Evolutionary conservation across 495 filamentous ascomycete genomes (phyloP), one percentile per base, ranked within the genome.

Genomic region (Cladorrhinum samala): DNA sequence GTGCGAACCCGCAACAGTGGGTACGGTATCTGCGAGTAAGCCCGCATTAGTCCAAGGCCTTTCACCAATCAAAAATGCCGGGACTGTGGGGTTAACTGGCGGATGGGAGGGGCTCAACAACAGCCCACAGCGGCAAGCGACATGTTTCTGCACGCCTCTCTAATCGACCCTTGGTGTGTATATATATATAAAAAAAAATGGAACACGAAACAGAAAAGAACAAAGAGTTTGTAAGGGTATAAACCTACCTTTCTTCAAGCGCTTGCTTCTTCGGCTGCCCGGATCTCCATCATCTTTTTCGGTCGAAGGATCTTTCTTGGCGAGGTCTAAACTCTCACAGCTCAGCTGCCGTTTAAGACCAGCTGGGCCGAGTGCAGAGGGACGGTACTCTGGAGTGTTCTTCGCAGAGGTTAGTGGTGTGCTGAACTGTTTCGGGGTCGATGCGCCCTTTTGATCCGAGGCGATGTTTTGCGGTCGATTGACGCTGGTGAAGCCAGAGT

Each of bases 1-100:
- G 72, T 96, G 90, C 36, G 91, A 96, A 24, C 94, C 93, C 55
- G 89, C 90, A 52, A 97, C 87, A 37, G 88, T 95, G 16, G 92
- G 92, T 49, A 86, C 84, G 38, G 82, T 80, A 79, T 93, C 89
- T 91, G 69, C 53, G 67, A 46, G 59, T 61, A 53, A 58, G 4
- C 33, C 45, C 65, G 56, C 43, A 54, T 74, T 71, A 74, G 74
- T 68, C 54, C 57, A 58, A 58, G 59, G 49, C 48, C 61, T 53
- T 58, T 62, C 52, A 55, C 51, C 51, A 58, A 57, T 54, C 13
- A 51, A 33, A 33, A 52, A 41, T 36, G 9, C 41, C 14, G 43
- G 17, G 19, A 21, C 36, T 38, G 38, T 46, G 47, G 43, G 41
- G 13, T 41, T 14, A 17, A 4, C n/a, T 5, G n/a, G 39, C 7